Percentiles rank a stretch among this genome's conserved stretches.
Evolutionary conservation across 2,329 filamentous ascomycete genomes (phyloP).

Genomic region (Scytalidium lignicola): DNA sequence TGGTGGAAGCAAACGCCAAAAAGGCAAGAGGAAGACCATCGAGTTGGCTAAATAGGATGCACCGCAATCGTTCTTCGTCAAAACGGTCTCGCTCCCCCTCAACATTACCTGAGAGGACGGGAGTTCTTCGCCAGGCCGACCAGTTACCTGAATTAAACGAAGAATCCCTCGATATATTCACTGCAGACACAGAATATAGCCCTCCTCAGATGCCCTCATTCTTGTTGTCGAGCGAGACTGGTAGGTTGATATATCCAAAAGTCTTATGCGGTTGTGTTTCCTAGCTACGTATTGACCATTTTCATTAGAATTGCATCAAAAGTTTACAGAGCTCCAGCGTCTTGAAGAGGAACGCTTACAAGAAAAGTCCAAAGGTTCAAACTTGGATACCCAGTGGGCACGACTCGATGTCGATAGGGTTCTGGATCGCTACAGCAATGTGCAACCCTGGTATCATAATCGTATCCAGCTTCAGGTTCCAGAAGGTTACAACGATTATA

Average conservation of each 20-base stretch:
- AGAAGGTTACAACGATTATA: conserved; percentile 67
- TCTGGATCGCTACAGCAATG: conserved; percentile 83
- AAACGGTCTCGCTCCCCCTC: conserved; percentile 20
- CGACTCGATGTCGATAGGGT: conserved; percentile 51
- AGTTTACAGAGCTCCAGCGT: conserved; percentile 59
- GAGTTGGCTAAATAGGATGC: conserved; percentile 25
- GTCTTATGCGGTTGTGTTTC: background rate
- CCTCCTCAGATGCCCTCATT: conserved; percentile 42
- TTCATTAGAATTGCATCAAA: conserved; percentile 47
- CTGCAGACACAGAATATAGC: background rate
- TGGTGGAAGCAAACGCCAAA: conserved; percentile 7
- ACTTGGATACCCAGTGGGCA: conserved; percentile 44
- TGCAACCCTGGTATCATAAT: conserved; percentile 85
- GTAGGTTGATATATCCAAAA: conserved; percentile 32
- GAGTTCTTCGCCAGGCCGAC: conserved; percentile 9
- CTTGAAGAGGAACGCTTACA: conserved; percentile 36
- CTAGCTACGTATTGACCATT: conserved; percentile 9
- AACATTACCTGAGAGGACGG: conserved; percentile 5
- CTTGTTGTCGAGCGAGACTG: conserved; percentile 41
- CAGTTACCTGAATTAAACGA: background rate
- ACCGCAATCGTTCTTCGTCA: conserved; percentile 16
- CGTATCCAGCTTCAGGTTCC: conserved; percentile 77
- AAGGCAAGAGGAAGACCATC: conserved; percentile 19
- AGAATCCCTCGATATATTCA: conserved; percentile 1
- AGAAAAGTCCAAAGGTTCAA: conserved; percentile 25